Base-by-base conservation (phyloP, 768 basidiomycete species). In the Terana coerulea region DNA sequence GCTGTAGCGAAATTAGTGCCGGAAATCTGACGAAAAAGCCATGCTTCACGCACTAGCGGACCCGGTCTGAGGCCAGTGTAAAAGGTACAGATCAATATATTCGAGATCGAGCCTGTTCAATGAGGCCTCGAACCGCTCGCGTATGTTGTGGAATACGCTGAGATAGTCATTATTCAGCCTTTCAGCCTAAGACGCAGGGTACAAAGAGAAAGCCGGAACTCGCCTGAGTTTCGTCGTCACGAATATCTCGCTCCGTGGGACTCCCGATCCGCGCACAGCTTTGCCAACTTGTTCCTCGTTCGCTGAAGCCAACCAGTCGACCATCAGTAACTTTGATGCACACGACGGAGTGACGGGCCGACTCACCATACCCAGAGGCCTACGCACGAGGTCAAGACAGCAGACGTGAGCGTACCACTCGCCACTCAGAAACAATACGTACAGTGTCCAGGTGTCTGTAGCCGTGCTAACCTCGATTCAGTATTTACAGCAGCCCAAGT, bases 191-290 rank as follows among this genome's bases (percentile, higher is more conserved):
- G n/a, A n/a, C n/a, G n/a, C n/a, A n/a, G n/a, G n/a, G n/a, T n/a
- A n/a, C n/a, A n/a, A n/a, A n/a, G n/a, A n/a, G n/a, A n/a, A n/a
- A n/a, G n/a, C n/a, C n/a, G n/a, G n/a, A 5, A 57, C 67, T 30
- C 45, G 73, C 72, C 64, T 61, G 29, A 79, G 64, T 56, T 81
- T 81, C n/a, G 79, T 80, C 8, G 76, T 77, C 10, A 81, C 56
- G 60, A 72, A 80, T 28, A 80, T 64, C 25, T 76, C 68, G 22
- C 62, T 63, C 36, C 77, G 68, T 3, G 75, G 71, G 15, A 78
- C 63, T 0, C 69, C 70, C 19, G 74, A 75, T 14, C 69, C 74
- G 12, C 71, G 64, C 35, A 82, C 71, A 3, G 74, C 78, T 25
- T 61, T 58, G 5, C 78, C 76, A 17, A 79, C 77, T 12, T 61